Base-by-base conservation (phyloP, 257 asterid genomes). In the Solanum sejunctum region DNA sequence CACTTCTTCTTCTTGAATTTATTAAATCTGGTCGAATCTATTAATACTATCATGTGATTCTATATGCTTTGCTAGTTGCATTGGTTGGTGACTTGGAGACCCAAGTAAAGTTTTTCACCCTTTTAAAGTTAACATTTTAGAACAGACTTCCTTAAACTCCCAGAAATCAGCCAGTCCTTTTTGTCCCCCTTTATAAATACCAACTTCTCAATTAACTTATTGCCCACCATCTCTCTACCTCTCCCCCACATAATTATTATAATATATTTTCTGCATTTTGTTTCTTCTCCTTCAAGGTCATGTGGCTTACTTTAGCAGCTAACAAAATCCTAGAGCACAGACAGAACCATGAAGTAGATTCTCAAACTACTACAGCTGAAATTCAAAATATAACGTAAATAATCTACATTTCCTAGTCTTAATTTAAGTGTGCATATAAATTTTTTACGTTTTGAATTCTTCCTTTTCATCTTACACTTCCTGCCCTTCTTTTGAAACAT, bases 281-380 rank as follows among this genome's bases (percentile, higher is more conserved):
- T 61, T 20, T 45, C 49, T 49, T 23, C 73, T 32, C 60, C 83
- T 61, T 54, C 60, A 57, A 56, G 85, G 52, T 86, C 85, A 80
- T 84, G 56, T 71, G 81, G 88, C 70, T 52, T 81, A 51, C 84
- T 87, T 84, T 88, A 90, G 88, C 87, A 82, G 67, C 86, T 9
- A 57, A 80, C 41, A 84, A 84, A 66, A 85, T 49, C 89, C 83
- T 75, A 12, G 73, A 54, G 20, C 81, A 83, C 77, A 84, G 80
- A 67, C 83, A 72, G 56, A 66, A 47, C 49, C 52, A 73, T 80
- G 69, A 85, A 54, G 70, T 57, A 21, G 36, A 84, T 41, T 47
- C 86, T 47, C 85, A 69, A 75, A 39, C 84, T 69, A 57, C 85
- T 36, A 71, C 87, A 10, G 51, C 66, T 32, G 87, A 84, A 39